phyloP scores from a whole-genome alignment of 2,329 filamentous ascomycete genomes.

The Fusarium chlamydosporum region DNA sequence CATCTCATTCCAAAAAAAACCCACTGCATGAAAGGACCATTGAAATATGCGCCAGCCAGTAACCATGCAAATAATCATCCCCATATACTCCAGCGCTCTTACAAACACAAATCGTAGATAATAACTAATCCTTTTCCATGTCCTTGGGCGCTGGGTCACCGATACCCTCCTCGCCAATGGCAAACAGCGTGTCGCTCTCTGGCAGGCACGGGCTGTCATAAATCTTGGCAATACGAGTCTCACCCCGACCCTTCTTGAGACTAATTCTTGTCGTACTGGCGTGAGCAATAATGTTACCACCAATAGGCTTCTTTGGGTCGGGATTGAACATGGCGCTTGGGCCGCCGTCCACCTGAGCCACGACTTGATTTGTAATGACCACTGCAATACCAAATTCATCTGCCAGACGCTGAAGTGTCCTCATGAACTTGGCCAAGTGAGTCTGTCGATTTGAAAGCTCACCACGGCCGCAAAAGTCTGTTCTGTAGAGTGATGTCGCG shows the following conservation, averaged over 20 bases:
- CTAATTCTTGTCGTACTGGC: slow-evolving; percentile 95
- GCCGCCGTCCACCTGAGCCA: slow-evolving; percentile 96
- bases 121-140: slow-evolving; percentile 79
- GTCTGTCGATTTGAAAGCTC: slow-evolving; percentile 95
- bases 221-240: slow-evolving; percentile 98
- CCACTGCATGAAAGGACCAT: slow-evolving; percentile 21
- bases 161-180: slow-evolving; percentile 97
- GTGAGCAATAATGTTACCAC: slow-evolving; percentile 98
- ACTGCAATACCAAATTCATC: slow-evolving; percentile 96
- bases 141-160: slow-evolving; percentile 97
- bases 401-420: slow-evolving; percentile 81
- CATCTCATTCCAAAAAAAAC: slow-evolving; percentile 6
- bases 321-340: slow-evolving; percentile 99
- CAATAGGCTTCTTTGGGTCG: slow-evolving; percentile 98
- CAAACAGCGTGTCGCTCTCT: slow-evolving; percentile 96
- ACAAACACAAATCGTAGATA: slow-evolving; percentile 21
- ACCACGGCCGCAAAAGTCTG: slow-evolving; percentile 95
- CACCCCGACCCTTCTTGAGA: slow-evolving; percentile 93
- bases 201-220: slow-evolving; percentile 98
- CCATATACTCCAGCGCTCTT: slow-evolving; percentile 44
- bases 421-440: slow-evolving; percentile 90
- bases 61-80: slow-evolving; percentile 48
- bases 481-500: slow-evolving; percentile 94
- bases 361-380: slow-evolving; percentile 98
- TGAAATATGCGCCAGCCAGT: slow-evolving; percentile 54